Percentiles rank a stretch among this genome's conserved stretches.
Conservation (phyloP, 192 early-diverging fungal genomes). For the Coemansia sp. region DNA sequence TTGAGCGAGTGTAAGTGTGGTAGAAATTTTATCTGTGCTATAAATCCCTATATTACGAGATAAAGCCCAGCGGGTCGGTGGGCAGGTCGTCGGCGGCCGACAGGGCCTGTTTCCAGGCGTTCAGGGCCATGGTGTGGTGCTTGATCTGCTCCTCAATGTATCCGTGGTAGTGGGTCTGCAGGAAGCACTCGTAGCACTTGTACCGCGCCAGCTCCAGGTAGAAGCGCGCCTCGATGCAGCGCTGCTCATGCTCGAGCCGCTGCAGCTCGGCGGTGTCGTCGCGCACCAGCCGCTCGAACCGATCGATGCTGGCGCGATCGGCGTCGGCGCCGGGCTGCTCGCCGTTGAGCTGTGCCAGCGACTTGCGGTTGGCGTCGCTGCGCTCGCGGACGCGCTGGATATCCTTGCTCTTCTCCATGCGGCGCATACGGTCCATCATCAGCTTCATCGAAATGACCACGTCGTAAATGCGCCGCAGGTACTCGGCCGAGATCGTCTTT, state of each 20-base stretch:
- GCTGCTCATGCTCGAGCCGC: slow-evolving; percentile 43
- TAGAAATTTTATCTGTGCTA: not conserved
- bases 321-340: slow-evolving; percentile 11
- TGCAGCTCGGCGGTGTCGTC: slow-evolving; percentile 41
- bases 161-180: slow-evolving; percentile 43
- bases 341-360: slow-evolving; percentile 20
- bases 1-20: slow-evolving; percentile 26
- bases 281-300: slow-evolving; percentile 33
- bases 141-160: slow-evolving; percentile 49
- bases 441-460: slow-evolving; percentile 51
- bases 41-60: slow-evolving; percentile 13
- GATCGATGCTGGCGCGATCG: slow-evolving; percentile 35
- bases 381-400: slow-evolving; percentile 43
- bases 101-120: slow-evolving; percentile 52
- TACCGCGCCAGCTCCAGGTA: slow-evolving; percentile 50
- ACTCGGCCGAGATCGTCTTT: slow-evolving; percentile 48
- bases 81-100: slow-evolving; percentile 45
- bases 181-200: slow-evolving; percentile 48
- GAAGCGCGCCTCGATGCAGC: slow-evolving; percentile 43
- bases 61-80: slow-evolving; percentile 43
- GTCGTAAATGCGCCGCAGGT: slow-evolving; percentile 49
- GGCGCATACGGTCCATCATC: slow-evolving; percentile 51
- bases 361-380: slow-evolving; percentile 25
- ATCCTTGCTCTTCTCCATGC: slow-evolving; percentile 31
- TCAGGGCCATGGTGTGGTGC: slow-evolving; percentile 49